These are phyloP conservation scores for Tetrahymena elliotti DNA, from an alignment of 73 alveolate genomes.

Conservation along the genomic window DNA sequence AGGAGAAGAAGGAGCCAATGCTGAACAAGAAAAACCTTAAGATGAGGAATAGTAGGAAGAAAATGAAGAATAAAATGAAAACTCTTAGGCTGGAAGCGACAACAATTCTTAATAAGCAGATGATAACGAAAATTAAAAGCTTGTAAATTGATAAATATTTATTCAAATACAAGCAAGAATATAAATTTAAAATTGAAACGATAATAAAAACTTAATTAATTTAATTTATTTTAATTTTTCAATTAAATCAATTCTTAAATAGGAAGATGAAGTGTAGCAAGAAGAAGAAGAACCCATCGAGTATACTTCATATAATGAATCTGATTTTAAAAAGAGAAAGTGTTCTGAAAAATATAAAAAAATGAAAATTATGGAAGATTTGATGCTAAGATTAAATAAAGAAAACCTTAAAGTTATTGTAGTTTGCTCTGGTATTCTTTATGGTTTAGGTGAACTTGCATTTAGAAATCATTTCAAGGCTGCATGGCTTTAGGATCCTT, in stretches of 20 bases:
- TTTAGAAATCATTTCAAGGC: slow-evolving; percentile 65
- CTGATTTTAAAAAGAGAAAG: slow-evolving; percentile 67
- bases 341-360: slow-evolving; percentile 69
- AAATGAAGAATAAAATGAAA: slow-evolving; percentile 39
- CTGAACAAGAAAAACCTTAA: slow-evolving; percentile 48
- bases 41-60: slow-evolving; percentile 56
- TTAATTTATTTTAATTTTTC: no score
- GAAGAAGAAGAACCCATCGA: slow-evolving; percentile 50
- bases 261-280: neutral
- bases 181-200: neutral
- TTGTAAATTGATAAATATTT: neutral
- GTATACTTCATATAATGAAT: slow-evolving; percentile 63
- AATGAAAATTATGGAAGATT: slow-evolving; percentile 82
- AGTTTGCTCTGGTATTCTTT: slow-evolving; percentile 87
- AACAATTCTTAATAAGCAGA: neutral
- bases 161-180: no score
- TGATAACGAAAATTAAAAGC: slow-evolving; percentile 23
- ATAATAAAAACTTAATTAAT: no score
- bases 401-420: slow-evolving; percentile 83
- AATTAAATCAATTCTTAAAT: neutral
- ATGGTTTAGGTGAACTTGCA: slow-evolving; percentile 89
- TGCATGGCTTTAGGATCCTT: slow-evolving; percentile 74
- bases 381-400: slow-evolving; percentile 70
- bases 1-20: slow-evolving; percentile 46
- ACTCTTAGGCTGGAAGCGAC: slow-evolving; percentile 18